Conservation (phyloP, 2,329 filamentous ascomycete species). For the Aspergillus ruber region DNA sequence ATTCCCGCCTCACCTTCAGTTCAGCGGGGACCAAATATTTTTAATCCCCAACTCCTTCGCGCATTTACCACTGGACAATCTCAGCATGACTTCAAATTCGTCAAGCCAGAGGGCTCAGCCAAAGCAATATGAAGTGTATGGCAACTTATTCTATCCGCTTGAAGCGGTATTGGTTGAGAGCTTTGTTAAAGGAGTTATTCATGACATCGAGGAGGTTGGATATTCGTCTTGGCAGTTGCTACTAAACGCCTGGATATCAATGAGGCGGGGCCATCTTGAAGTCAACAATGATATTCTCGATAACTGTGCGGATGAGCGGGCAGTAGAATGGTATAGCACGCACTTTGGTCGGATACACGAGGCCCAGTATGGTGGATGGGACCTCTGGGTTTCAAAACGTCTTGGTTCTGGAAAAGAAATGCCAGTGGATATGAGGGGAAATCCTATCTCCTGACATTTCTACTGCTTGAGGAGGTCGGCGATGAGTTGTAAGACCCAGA, state of each 20-base stretch:
- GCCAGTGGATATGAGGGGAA: slow-evolving; percentile 17
- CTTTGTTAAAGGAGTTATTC: slow-evolving; percentile 11
- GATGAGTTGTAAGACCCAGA: neutral
- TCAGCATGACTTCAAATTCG: slow-evolving; percentile 1
- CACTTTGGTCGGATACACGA: slow-evolving; percentile 21
- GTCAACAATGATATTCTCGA: slow-evolving; percentile 20
- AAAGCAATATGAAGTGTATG: slow-evolving; percentile 5
- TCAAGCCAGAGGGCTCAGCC: neutral
- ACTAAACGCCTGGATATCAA: slow-evolving; percentile 16
- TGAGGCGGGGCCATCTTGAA: slow-evolving; percentile 20
- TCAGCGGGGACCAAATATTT: slow-evolving; percentile 2
- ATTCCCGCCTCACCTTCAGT: slow-evolving; percentile 2
- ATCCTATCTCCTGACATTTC: slow-evolving; percentile 5
- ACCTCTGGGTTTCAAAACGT: slow-evolving; percentile 18
- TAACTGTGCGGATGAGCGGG: slow-evolving; percentile 15
- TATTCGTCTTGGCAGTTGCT: slow-evolving; percentile 13
- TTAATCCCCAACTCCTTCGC: slow-evolving; percentile 9
- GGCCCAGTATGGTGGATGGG: slow-evolving; percentile 13
- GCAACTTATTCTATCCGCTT: slow-evolving; percentile 8
- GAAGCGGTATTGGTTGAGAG: slow-evolving; percentile 5
- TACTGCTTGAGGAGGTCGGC: neutral
- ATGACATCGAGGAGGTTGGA: slow-evolving; percentile 12
- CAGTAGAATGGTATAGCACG: slow-evolving; percentile 19
- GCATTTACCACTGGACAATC: slow-evolving; percentile 3
- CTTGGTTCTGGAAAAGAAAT: slow-evolving; percentile 19